Base-by-base conservation (phyloP, 805 yeast species). In the Debaryomyces tyrocola region DNA sequence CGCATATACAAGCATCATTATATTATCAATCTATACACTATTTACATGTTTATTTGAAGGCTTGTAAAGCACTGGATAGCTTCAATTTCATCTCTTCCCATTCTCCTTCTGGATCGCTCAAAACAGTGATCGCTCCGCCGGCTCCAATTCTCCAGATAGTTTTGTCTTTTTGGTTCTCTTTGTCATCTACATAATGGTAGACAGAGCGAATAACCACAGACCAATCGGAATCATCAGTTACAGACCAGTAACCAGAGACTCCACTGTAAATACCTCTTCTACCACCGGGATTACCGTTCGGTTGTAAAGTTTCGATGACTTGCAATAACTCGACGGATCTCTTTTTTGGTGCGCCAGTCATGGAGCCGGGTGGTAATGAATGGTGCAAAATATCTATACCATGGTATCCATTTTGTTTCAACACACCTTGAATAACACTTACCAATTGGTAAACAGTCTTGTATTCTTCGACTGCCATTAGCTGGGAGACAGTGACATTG, bases 281-380 rank as follows among this genome's bases (percentile, higher is more conserved):
- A 8, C 75, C 74, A 11, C 71, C 72, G 1, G 54, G 27, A 20
- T 51, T 51, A 18, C 62, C 57, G 21, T 60, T 66, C 0, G 55
- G 49, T 33, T 78, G 75, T 46, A 70, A 45, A 9, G 64, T 54
- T 56, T 86, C 94, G 5, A 86, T 63, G 0, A 62, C 60, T 49
- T 84, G 87, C 24, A 94, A 71, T 4, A 95, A 63, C 63, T 92
- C 94, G 5, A 94, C 96, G 0, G 97, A 89, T 48, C 96, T 77
- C 56, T 85, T 87, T 69, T 94, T 94, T 2, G 99, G 99, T 0
- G 99, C 99, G 2, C 99, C 99, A 0, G 99, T 94, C 99, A 94
- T 94, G 0, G 98, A 92, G 0, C 99, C 99, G 0, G 99, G 97
- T 2, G 99, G 99, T 31, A 95, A 70, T 0, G 96, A 82, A 48